Percentiles rank a stretch among this genome's conserved stretches.
These are phyloP conservation scores for Plasmodium cynomolgi DNA, from an alignment of 169 alveolate species.

Conservation along the genomic window DNA sequence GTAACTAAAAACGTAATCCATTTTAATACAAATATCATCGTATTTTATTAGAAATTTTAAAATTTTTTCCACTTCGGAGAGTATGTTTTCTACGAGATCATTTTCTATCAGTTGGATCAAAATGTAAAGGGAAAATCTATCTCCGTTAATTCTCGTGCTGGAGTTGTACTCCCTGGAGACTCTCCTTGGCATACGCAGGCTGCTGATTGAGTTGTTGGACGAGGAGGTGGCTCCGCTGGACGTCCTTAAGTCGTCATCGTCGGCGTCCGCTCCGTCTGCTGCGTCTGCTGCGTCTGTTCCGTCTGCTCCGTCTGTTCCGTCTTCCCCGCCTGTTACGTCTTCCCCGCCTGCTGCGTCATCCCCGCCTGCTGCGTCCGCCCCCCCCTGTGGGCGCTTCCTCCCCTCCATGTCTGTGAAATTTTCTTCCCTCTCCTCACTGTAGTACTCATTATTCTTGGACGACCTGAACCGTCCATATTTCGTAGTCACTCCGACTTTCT, in stretches of 20 bases:
- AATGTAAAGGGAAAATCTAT: conserved; percentile 44
- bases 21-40: conserved; percentile 33
- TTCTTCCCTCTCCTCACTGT: conserved; percentile 12
- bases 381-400: conserved; percentile 6
- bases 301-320: too few relatives aligned
- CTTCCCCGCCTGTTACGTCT: too few relatives aligned
- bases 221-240: conserved; percentile 33
- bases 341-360: too few relatives aligned
- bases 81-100: conserved; percentile 53
- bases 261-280: neutral
- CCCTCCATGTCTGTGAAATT: conserved; percentile 26
- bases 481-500: conserved; percentile 17
- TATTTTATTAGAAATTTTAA: conserved; percentile 50
- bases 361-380: too few relatives aligned
- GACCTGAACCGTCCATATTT: neutral
- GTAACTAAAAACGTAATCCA: conserved; percentile 39
- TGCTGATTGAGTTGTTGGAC: conserved; percentile 6
- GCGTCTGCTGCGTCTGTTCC: too few relatives aligned
- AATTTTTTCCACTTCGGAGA: conserved; percentile 54
- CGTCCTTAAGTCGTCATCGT: conserved; percentile 26
- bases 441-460: neutral
- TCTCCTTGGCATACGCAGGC: conserved; percentile 5
- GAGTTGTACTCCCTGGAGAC: neutral
- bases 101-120: conserved; percentile 30
- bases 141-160: conserved; percentile 29